Base-by-base conservation (phyloP, 2,329 filamentous ascomycete genomes). In the Clarireedia hainanense region DNA sequence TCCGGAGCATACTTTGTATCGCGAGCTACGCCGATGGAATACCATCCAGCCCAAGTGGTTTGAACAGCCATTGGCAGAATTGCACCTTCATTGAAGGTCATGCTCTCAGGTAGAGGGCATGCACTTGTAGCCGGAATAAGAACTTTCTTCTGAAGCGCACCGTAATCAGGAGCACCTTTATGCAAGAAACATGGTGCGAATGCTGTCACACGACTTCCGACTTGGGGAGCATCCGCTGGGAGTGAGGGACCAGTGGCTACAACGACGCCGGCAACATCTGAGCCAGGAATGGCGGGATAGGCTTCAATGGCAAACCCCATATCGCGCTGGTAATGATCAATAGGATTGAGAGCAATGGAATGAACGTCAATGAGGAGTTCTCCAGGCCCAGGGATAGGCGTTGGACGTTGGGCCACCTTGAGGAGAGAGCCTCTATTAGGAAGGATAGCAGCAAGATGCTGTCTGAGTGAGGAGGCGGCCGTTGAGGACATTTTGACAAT, bases 351-450 rank as follows among this genome's bases (percentile, higher is more conserved):
- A 14, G 71, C 72, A 10, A 73, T 63, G 10, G 72, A 69, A 52
- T 71, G 68, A 57, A 74, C 68, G 2, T 64, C 66, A 58, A 75
- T 68, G 30, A 74, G 71, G 53, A 75, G 62, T 27, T 75, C 71
- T 20, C 60, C 53, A 23, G 71, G 70, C 3, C 70, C 70, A 54
- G 72, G 70, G 7, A 67, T 66, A 6, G 72, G 72, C 0, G 71
- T 74, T 1, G 59, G 60, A 6, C 47, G 30, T 7, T 50, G 17
- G 34, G 34, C 37, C 9, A 55, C 20, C 36, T 50, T 9, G 3
- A 55, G 9, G 20, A 36, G 52, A 4, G 30, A 23, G 1, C 51
- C 45, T 6, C 40, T 48, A 5, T 54, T 14, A 2, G 42, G 51
- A 20, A 48, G 39, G 5, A 54, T 40, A 30, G 51, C 51, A 40